Percentiles rank a stretch among this genome's conserved stretches.
Conservation (phyloP, 768 basidiomycete genomes). For the Amyloporia xantha region DNA sequence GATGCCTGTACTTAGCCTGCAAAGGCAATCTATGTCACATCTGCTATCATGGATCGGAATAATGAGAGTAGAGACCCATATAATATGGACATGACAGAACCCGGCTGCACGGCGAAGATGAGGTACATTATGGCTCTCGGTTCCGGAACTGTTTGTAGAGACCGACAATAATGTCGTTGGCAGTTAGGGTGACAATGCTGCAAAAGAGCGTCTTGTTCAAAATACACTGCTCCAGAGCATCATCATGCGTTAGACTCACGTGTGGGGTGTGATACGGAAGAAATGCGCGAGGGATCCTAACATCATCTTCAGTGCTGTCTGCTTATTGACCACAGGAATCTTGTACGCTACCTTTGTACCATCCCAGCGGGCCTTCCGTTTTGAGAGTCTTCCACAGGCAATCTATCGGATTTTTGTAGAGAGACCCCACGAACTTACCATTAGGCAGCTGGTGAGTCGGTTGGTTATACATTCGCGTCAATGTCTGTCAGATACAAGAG, state of each 20-base stretch:
- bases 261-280: constrained; percentile 86
- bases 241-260: constrained; percentile 39
- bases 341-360: constrained; percentile 78
- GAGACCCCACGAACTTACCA: constrained; percentile 63
- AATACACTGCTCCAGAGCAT: not conserved
- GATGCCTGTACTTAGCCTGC: too few species aligned
- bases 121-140: too few species aligned
- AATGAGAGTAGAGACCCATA: too few species aligned
- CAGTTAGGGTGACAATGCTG: constrained; percentile 86
- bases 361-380: constrained; percentile 84
- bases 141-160: constrained; percentile 51
- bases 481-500: constrained; percentile 42
- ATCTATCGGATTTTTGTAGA: constrained; percentile 91
- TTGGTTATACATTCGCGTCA: constrained; percentile 97
- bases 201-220: not conserved
- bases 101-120: too few species aligned
- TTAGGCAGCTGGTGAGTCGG: constrained; percentile 66
- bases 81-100: too few species aligned
- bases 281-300: constrained; percentile 93
- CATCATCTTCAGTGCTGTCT: not conserved
- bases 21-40: too few species aligned
- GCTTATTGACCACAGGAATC: not conserved
- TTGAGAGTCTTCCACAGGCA: constrained; percentile 95
- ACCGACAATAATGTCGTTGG: constrained; percentile 72
- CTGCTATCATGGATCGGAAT: too few species aligned